Evolutionary conservation across 192 early-diverging fungal species (phyloP).

Genomic region (Backusella liffmaniae): DNA sequence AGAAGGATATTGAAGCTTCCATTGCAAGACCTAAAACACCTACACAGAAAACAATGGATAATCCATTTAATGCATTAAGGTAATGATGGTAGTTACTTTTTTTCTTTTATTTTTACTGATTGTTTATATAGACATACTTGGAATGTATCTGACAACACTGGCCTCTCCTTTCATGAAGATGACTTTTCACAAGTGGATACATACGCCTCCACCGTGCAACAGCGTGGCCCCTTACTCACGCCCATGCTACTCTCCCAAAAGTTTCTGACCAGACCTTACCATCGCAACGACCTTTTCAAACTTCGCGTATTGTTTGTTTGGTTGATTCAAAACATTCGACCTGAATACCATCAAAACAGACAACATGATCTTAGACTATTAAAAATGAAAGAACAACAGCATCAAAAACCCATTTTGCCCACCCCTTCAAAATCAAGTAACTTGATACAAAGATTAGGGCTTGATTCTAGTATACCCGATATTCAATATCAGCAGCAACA

Average conservation of each 20-base stretch:
- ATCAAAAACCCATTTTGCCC: background rate
- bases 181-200: slow-evolving; percentile 66
- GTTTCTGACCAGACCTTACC: slow-evolving; percentile 67
- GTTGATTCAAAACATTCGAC: slow-evolving; percentile 64
- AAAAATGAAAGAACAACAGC: background rate
- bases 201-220: slow-evolving; percentile 64
- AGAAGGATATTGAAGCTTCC: slow-evolving; percentile 14
- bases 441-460: background rate
- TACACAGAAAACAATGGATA: background rate
- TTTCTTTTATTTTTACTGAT: background rate
- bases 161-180: slow-evolving; percentile 1
- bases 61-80: slow-evolving; percentile 31
- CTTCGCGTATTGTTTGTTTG: slow-evolving; percentile 67
- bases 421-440: background rate
- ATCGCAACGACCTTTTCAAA: slow-evolving; percentile 50
- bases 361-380: slow-evolving; percentile 9
- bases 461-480: background rate
- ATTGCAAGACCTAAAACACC: slow-evolving; percentile 15
- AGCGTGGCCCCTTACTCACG: slow-evolving; percentile 55
- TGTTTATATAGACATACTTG: slow-evolving; percentile 4
- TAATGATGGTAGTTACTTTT: background rate
- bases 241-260: slow-evolving; percentile 60
- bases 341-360: slow-evolving; percentile 12
- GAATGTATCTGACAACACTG: background rate
- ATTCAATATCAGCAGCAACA: background rate